phyloP scores from a whole-genome alignment of 83 land plant genomes.

The Picea abies region DNA sequence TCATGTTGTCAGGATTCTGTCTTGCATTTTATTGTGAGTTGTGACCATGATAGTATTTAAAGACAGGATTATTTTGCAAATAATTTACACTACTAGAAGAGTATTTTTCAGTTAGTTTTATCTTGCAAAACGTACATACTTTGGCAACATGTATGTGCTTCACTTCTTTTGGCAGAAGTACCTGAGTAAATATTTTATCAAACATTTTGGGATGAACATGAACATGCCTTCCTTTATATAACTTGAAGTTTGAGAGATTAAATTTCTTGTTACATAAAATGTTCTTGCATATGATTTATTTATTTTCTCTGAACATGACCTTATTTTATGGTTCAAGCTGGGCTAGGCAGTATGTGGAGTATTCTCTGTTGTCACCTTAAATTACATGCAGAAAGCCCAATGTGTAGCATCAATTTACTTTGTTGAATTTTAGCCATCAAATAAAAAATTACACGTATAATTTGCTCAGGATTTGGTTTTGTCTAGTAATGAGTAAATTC shows the following conservation, averaged over 20 bases:
- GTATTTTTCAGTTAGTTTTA: background rate
- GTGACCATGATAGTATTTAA: background rate
- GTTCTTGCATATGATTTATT: background rate
- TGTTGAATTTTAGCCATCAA: no score
- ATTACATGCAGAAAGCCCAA: background rate
- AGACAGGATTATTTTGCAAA: background rate
- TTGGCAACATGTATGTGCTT: background rate
- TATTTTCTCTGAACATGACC: background rate
- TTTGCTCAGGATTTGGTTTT: no score
- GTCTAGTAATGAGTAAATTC: no score
- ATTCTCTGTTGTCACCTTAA: background rate
- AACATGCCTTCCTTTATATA: background rate
- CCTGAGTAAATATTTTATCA: background rate
- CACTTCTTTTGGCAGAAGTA: background rate
- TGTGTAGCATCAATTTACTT: background rate
- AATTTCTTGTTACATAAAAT: background rate
- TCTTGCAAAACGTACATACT: background rate
- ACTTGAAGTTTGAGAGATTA: background rate
- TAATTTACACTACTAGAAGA: background rate
- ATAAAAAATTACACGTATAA: no score
- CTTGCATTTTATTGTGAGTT: background rate
- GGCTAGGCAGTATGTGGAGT: background rate
- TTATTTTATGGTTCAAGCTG: background rate
- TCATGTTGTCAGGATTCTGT: background rate
- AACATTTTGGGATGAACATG: background rate